Evolutionary conservation across 345 rosid species (phyloP), one percentile per base, ranked within the genome.

Genomic region (Dimocarpus longan): DNA sequence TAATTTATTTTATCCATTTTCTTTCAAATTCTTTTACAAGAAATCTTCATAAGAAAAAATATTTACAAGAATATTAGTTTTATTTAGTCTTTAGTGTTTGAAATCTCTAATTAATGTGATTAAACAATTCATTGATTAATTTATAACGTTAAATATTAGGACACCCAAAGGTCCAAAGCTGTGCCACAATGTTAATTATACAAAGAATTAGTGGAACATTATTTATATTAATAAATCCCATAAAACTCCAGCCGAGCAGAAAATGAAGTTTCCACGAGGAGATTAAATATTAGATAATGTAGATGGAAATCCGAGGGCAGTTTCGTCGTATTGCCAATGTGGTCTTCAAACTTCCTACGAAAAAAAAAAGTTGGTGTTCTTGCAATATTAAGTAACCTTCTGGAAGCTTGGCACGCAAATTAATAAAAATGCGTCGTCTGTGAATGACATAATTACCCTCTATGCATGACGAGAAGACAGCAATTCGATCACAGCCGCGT

Each of bases 331-430:
- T 24, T 22, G 37, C 16, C 7, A 22, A 18, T 52, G 12, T 43
- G 62, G 43, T 63, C 62, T 22, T 78, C n/a, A 26, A 32, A 60
- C 42, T 28, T 68, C 7, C 42, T 32, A 13, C 22, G 5, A 16
- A 5, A 28, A 10, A 8, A 2, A 46, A 24, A 52, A 70, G 59
- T 78, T 1, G 86, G 87, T 50, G 7, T 22, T 50, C 11, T 64
- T 46, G 70, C 86, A 79, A 44, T 48, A 66, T 18, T 40, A 2
- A 24, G 21, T 52, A 18, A 59, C 43, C 64, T 84, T 84, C 85
- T 71, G 62, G 87, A 84, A 79, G 74, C 22, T 48, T 22, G 11
- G 12, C 59, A 22, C 18, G 5, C 21, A 2, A 50, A 28, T 52
- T 50, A n/a, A 48, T 16, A 50, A 16, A 71, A 48, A 48, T 46